phyloP scores from a whole-genome alignment of 2,329 filamentous ascomycete genomes.

The Colletotrichum tabaci region DNA sequence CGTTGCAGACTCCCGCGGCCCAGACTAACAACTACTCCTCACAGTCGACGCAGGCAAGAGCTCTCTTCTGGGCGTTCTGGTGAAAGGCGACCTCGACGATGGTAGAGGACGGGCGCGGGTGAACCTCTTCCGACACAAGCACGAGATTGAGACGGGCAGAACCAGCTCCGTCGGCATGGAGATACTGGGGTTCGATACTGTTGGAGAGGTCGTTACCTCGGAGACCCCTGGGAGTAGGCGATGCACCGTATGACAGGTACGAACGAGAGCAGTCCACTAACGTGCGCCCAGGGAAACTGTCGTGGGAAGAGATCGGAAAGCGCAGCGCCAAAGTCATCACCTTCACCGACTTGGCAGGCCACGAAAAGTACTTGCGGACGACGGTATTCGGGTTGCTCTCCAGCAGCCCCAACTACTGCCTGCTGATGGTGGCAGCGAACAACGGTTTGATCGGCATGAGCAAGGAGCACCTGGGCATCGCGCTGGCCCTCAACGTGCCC shows the following conservation, averaged over 20 bases:
- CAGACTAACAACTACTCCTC: neutral
- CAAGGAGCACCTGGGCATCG: conserved; percentile 97
- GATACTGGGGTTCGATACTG: conserved; percentile 96
- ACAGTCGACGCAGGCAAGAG: conserved; percentile 96
- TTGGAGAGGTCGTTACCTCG: conserved; percentile 85
- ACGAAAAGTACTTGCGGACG: conserved; percentile 94
- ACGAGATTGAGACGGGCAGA: conserved; percentile 94
- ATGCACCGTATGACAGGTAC: too few relatives aligned
- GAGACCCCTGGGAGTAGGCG: conserved; percentile 84
- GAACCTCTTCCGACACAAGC: conserved; percentile 97
- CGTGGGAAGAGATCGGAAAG: conserved; percentile 98
- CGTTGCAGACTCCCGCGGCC: neutral
- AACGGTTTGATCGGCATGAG: conserved; percentile 98
- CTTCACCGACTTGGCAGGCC: conserved; percentile 95
- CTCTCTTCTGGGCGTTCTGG: conserved; percentile 94
- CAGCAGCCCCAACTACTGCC: conserved; percentile 95
- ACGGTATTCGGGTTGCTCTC: conserved; percentile 96
- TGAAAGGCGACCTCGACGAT: conserved; percentile 96
- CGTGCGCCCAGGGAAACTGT: conserved; percentile 69
- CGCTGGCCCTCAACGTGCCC: conserved; percentile 93
- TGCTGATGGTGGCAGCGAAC: conserved; percentile 98
- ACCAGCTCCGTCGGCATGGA: conserved; percentile 99
- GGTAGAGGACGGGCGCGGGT: conserved; percentile 93
- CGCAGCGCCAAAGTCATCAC: conserved; percentile 96
- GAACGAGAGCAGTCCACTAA: conserved; percentile 39